A percentile compares a stretch with the other conserved stretches of the same genome.
These are phyloP conservation scores for Chamaenerion angustifolium DNA, from an alignment of 345 rosid genomes.

Conservation along the genomic window DNA sequence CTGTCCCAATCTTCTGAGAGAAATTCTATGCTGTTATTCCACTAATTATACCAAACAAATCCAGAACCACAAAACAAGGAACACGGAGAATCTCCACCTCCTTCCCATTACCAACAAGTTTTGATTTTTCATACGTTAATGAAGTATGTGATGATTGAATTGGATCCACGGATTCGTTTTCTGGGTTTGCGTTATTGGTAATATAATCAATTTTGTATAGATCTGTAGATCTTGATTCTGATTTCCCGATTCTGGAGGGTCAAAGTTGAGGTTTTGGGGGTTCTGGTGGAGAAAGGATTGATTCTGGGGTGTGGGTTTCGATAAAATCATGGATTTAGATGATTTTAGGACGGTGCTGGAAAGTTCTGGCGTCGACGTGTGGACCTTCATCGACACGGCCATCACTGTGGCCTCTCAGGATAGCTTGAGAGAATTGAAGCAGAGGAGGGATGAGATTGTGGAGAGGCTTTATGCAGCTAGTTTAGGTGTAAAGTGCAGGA, in stretches of 20 bases:
- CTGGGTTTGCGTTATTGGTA: too few relatives aligned
- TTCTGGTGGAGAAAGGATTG: neutral
- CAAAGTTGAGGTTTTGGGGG: neutral
- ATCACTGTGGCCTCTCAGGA: constrained; percentile 68
- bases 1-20: constrained; percentile 5
- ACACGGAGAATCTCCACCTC: constrained; percentile 4
- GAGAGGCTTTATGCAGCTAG: constrained; percentile 63
- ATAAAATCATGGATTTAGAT: constrained; percentile 57
- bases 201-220: too few relatives aligned
- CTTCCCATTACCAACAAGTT: neutral
- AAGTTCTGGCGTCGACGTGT: constrained; percentile 76
- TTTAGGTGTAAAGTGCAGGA: constrained; percentile 39
- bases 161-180: too few relatives aligned
- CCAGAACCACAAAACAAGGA: neutral
- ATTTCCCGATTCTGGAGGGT: neutral
- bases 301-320: constrained; percentile 3
- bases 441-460: constrained; percentile 63
- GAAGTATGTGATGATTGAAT: neutral
- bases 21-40: neutral
- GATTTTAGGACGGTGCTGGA: constrained; percentile 69
- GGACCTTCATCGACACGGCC: constrained; percentile 83
- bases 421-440: constrained; percentile 48
- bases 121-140: neutral
- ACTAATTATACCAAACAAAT: constrained; percentile 2
- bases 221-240: neutral